Evolutionary conservation across 345 rosid species (phyloP), one percentile per base, ranked within the genome.

Genomic region (Aquilaria yunnanensis): DNA sequence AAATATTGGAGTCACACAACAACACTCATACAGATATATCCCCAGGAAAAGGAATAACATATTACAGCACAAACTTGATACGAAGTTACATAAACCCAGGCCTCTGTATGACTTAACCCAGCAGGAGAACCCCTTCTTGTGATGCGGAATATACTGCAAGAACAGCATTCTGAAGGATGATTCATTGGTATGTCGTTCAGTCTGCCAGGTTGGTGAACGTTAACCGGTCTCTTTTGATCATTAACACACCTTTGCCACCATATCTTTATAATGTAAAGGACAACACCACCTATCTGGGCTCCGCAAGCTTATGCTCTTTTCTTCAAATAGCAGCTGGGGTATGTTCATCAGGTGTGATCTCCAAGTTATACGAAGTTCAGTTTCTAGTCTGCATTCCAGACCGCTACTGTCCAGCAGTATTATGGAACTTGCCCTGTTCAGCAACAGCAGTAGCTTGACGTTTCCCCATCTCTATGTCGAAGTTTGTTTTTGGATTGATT

Each of bases 381-480:
- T 48, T 82, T 59, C 74, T 77, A 54, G 93, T 79, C 66, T 56
- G 62, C 9, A 77, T 78, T n/a, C 73, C 74, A 31, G 82, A 78
- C 56, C 86, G 69, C 71, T 83, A 82, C 62, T 77, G 63, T 34
- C 83, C 74, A n/a, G 85, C 75, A 61, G 81, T 68, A 55, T 77
- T 70, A 29, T 73, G 83, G 51, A 75, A 74, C 64, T 81, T 86
- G 67, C 70, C 78, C 47, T 75, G 81, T 56, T 86, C 85, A 71
- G 77, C 85, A n/a, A 69, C 80, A 72, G 70, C 86, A 63, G 78
- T 81, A 50, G 79, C 84, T 72, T 72, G 81, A 23, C 81, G 71
- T 67, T 84, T 80, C 33, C 84, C 84, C 60, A 59, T 69, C 71
- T 78, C 89, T 32, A 75, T 2, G 34, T 80, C 83, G 43, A 59